These are phyloP conservation scores for Phylloporus rhodoxanthus DNA, from an alignment of 768 basidiomycete species.

Conservation along the genomic window DNA sequence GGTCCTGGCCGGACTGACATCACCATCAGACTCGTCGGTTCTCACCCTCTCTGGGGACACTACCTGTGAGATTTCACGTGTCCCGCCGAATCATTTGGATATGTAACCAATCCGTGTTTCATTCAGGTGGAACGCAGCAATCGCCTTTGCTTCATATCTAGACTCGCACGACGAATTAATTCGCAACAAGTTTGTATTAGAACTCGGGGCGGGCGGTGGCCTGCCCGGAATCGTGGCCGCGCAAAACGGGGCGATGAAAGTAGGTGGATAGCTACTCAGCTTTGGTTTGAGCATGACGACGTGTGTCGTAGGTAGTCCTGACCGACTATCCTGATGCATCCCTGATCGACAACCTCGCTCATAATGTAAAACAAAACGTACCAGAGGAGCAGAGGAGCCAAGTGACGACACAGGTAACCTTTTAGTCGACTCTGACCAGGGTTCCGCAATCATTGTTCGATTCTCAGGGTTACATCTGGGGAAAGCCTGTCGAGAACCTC, in stretches of 20 bases:
- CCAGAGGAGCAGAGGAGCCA: slow-evolving; percentile 10
- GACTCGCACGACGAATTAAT: slow-evolving; percentile 50
- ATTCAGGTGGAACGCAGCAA: slow-evolving; percentile 76
- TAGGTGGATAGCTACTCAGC: slow-evolving; percentile 19
- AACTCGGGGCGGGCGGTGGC: slow-evolving; percentile 91
- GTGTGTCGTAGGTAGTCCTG: slow-evolving; percentile 56
- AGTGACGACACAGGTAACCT: slow-evolving; percentile 32
- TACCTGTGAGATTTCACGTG: slow-evolving; percentile 47
- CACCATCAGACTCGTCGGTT: slow-evolving; percentile 65
- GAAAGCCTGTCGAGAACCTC: slow-evolving; percentile 40
- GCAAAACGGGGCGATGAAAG: slow-evolving; percentile 64
- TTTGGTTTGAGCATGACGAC: not conserved
- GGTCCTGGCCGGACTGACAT: slow-evolving; percentile 31
- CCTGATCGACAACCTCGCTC: slow-evolving; percentile 67
- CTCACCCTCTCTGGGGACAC: slow-evolving; percentile 79
- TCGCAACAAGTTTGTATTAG: slow-evolving; percentile 51
- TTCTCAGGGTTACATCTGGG: slow-evolving; percentile 78
- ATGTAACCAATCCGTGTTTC: not conserved
- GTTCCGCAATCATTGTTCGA: not conserved
- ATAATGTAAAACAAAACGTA: slow-evolving; percentile 64
- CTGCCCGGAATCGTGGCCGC: slow-evolving; percentile 76
- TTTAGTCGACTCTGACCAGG: slow-evolving; percentile 27
- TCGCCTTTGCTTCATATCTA: slow-evolving; percentile 64
- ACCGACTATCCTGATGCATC: slow-evolving; percentile 88
- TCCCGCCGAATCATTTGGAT: no score